Evolutionary conservation across 1,139 yeast genomes (phyloP).

Genomic region (Diutina pseudorugosa): DNA sequence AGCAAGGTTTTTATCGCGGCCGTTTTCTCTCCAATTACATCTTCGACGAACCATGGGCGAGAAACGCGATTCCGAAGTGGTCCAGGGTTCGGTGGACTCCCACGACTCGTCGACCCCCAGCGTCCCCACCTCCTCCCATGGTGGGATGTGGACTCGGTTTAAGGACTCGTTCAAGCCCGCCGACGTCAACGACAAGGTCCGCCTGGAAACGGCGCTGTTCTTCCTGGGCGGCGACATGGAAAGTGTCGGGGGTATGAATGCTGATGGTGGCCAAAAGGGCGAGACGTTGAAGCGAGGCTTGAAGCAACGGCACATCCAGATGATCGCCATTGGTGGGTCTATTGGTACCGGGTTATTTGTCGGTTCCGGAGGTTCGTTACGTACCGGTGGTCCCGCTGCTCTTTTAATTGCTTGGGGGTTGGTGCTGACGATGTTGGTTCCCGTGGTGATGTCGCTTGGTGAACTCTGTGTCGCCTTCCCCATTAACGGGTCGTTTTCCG

Average conservation of each 20-base stretch:
- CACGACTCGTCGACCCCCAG: not conserved
- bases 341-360: conserved; percentile 39
- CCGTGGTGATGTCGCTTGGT: conserved; percentile 14
- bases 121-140: too few species aligned
- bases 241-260: not conserved
- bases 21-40: not conserved
- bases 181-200: not conserved
- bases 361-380: conserved; percentile 27
- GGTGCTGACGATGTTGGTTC: conserved; percentile 9
- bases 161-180: conserved; percentile 3
- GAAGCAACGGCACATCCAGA: conserved; percentile 29
- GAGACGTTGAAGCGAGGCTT: conserved; percentile 4
- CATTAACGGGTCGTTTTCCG: conserved; percentile 16
- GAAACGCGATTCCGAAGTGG: not conserved
- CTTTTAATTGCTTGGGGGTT: conserved; percentile 13
- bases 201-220: not conserved
- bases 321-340: conserved; percentile 38
- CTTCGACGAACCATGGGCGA: not conserved
- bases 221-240: not conserved
- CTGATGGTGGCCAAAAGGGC: not conserved
- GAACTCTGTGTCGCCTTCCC: conserved; percentile 22
- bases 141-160: not conserved
- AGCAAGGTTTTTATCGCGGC: not conserved
- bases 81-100: not conserved
- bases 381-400: conserved; percentile 28